Base-by-base conservation (phyloP, 345 rosid genomes). In the Murraya paniculata region DNA sequence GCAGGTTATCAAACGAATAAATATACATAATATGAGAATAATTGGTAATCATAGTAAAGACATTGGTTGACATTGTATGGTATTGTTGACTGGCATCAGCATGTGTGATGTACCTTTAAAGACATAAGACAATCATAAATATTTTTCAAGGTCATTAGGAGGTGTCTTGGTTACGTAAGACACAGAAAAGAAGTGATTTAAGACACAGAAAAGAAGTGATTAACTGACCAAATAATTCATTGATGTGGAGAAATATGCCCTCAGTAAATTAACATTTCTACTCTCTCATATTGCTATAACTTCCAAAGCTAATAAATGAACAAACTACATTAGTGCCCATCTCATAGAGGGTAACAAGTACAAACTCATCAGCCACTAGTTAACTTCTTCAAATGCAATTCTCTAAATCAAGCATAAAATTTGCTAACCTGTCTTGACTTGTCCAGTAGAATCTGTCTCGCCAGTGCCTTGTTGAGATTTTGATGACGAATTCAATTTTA, bases 361-460 rank as follows among this genome's bases (percentile, higher is more conserved):
- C 4, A 10, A 56, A 35, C 4, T 67, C n/a, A 55, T 9, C 48
- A 9, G 64, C 64, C 64, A 66, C 58, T 24, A 45, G 10, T 28
- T 28, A 28, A 62, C 39, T 22, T 77, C 4, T n/a, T 33, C 25
- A 53, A 65, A 14, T 53, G 22, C 66, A 19, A 18, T 16, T 66
- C 16, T 56, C 16, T 30, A 31, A 64, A 35, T 64, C 9, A 53
- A 67, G 25, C 57, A 67, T 36, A 78, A 70, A 83, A 79, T 82
- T 66, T 69, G 56, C 89, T 77, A 80, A 92, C 99, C 99, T 92
- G 93, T 81, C 89, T 87, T 94, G n/a, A 80, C 84, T 82, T 88
- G 97, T 77, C 86, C 91, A 78, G 86, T 68, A 38, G 68, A 59
- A 79, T 93, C 97, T 35, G 69, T 82, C 81, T 91, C 97, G 53